Conservation (phyloP, 169 alveolate species). For the Plasmodium cynomolgi region DNA sequence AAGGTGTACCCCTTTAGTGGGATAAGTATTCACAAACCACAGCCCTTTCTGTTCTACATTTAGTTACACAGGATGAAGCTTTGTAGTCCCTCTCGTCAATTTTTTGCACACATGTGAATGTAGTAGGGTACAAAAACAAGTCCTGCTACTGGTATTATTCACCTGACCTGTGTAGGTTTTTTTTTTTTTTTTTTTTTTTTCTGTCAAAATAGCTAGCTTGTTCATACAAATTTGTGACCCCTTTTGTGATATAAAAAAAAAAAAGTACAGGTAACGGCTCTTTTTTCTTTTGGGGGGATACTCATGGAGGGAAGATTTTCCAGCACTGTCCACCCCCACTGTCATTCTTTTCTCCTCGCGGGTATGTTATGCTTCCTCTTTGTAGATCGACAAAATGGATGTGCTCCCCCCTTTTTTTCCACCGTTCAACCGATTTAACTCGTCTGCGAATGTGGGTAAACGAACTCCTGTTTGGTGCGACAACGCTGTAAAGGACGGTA, state of each 20-base stretch:
- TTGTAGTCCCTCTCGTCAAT: neutral
- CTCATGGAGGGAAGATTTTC: neutral
- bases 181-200: neutral
- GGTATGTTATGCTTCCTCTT: neutral
- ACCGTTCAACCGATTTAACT: neutral
- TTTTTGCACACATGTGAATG: neutral
- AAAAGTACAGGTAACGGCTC: neutral
- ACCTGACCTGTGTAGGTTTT: neutral
- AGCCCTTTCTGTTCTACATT: neutral
- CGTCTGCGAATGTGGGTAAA: neutral
- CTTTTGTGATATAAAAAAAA: neutral
- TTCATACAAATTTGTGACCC: conserved; percentile 1
- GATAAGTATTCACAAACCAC: neutral
- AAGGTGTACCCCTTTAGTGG: neutral
- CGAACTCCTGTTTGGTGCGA: neutral
- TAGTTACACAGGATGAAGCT: neutral
- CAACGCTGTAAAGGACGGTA: neutral
- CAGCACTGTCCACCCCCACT: neutral
- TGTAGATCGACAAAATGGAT: neutral
- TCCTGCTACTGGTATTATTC: neutral
- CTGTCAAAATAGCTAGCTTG: neutral
- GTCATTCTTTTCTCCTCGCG: neutral
- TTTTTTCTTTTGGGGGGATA: neutral
- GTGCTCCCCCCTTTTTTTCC: neutral
- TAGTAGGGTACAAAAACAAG: neutral